These are phyloP conservation scores for Gossypium australe DNA, from an alignment of 345 rosid species.

Conservation along the genomic window DNA sequence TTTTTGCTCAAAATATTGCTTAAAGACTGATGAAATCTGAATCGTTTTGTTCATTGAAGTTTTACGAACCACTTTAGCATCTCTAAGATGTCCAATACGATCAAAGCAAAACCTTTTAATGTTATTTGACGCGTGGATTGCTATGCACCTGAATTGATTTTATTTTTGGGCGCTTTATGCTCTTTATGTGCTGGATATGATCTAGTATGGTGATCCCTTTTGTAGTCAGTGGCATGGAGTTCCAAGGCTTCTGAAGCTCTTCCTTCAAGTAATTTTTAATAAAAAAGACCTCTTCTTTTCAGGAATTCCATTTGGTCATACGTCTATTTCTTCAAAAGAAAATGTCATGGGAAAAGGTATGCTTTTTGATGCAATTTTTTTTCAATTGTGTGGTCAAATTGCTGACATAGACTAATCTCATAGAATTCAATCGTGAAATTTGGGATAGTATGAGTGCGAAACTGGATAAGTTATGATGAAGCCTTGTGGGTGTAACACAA, in stretches of 20 bases:
- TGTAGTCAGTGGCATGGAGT: slow-evolving; percentile 14
- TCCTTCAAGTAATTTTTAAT: slow-evolving; percentile 33
- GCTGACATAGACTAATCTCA: slow-evolving; percentile 4
- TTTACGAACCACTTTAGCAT: not conserved
- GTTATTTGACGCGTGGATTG: not conserved
- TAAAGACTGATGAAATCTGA: not conserved
- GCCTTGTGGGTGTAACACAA: not conserved
- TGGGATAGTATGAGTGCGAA: not conserved
- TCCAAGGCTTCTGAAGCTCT: slow-evolving; percentile 22
- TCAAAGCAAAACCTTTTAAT: not conserved
- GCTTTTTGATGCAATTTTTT: slow-evolving; percentile 20
- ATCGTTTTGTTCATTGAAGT: not conserved
- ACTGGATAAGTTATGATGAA: not conserved
- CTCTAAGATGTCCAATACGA: not conserved
- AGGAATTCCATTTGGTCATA: slow-evolving; percentile 87
- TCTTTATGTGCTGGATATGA: slow-evolving; percentile 6
- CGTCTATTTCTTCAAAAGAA: slow-evolving; percentile 74
- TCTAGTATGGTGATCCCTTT: slow-evolving; percentile 11
- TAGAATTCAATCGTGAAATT: not conserved
- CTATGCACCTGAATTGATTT: not conserved
- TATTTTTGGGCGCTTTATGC: not conserved
- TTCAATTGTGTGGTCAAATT: slow-evolving; percentile 9
- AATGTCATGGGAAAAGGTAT: slow-evolving; percentile 91
- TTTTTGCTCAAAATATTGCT: not conserved
- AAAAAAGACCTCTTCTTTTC: slow-evolving; percentile 59